Evolutionary conservation across 2,329 filamentous ascomycete species (phyloP).

Genomic region (Polychaeton citri): DNA sequence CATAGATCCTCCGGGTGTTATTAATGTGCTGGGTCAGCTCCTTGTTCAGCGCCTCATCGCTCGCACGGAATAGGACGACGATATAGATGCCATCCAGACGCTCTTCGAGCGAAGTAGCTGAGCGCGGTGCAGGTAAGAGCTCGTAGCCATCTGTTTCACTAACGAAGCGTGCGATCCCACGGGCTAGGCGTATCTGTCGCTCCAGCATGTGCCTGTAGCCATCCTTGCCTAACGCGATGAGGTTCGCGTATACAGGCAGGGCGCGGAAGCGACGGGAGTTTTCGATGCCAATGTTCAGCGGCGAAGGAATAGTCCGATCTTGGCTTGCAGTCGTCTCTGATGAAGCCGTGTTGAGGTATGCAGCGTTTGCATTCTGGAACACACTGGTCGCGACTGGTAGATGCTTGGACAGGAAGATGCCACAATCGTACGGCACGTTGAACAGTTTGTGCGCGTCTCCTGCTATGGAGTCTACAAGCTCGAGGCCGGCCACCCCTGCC

Average conservation of each 20-base stretch:
- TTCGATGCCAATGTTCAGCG: slow-evolving; percentile 75
- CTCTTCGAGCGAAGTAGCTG: slow-evolving; percentile 23
- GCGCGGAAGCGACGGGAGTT: slow-evolving; percentile 87
- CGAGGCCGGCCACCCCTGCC: slow-evolving; percentile 48
- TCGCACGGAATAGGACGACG: slow-evolving; percentile 66
- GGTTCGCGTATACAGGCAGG: slow-evolving; percentile 72
- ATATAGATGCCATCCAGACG: slow-evolving; percentile 47
- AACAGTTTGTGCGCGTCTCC: slow-evolving; percentile 85
- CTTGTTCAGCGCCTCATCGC: slow-evolving; percentile 48
- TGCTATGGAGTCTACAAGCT: slow-evolving; percentile 76
- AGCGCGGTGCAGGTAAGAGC: slow-evolving; percentile 40
- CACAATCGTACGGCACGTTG: slow-evolving; percentile 90
- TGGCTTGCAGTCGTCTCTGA: slow-evolving; percentile 11
- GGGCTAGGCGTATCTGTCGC: slow-evolving; percentile 58
- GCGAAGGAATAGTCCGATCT: slow-evolving; percentile 48
- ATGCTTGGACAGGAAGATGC: slow-evolving; percentile 70
- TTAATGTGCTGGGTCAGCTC: slow-evolving; percentile 63
- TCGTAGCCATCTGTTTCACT: slow-evolving; percentile 49
- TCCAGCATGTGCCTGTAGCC: slow-evolving; percentile 59
- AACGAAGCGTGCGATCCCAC: slow-evolving; percentile 53
- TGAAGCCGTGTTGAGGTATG: slow-evolving; percentile 49
- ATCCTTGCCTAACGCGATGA: slow-evolving; percentile 57
- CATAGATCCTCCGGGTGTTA: slow-evolving; percentile 58
- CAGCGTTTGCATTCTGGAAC: slow-evolving; percentile 75
- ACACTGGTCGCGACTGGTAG: slow-evolving; percentile 45